These are phyloP conservation scores for Allium cepa DNA, from an alignment of 106 monocot genomes.

Conservation along the genomic window DNA sequence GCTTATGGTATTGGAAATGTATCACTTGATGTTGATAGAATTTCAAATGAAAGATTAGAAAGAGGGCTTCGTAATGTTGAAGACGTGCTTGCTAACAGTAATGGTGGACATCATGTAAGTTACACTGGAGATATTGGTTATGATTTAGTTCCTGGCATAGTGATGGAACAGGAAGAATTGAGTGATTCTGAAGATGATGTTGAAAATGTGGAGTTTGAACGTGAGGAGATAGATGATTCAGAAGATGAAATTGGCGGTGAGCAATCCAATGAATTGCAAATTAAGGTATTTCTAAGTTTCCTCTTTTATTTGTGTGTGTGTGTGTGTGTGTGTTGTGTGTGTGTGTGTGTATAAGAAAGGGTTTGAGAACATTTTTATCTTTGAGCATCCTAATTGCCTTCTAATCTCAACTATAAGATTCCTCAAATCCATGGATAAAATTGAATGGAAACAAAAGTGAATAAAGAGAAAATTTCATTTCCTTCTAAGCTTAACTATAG, in stretches of 20 bases:
- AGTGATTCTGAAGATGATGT: constrained; percentile 90
- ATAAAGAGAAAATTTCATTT: too few species aligned
- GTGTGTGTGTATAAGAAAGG: not conserved
- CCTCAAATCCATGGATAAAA: too few species aligned
- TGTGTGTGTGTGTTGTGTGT: too few species aligned
- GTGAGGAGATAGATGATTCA: constrained; percentile 90
- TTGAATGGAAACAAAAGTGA: too few species aligned
- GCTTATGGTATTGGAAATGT: too few species aligned
- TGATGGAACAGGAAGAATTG: constrained; percentile 94
- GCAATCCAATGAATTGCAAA: constrained; percentile 10
- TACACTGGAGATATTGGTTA: constrained; percentile 20
- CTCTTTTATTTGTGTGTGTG: not conserved
- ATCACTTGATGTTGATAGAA: too few species aligned
- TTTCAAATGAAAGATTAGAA: not conserved
- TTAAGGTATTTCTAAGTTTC: constrained; percentile 24
- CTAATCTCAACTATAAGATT: too few species aligned
- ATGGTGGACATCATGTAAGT: constrained; percentile 3
- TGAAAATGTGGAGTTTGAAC: constrained; percentile 79
- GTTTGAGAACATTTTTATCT: too few species aligned
- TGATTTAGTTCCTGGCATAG: constrained; percentile 48
- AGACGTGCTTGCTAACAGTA: not conserved
- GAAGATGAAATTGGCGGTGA: constrained; percentile 35
- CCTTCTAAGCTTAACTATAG: too few species aligned
- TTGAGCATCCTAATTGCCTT: too few species aligned
- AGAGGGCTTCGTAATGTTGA: constrained; percentile 8